Evolutionary conservation across 305 asterid species (phyloP), one percentile per base, ranked within the genome.

Genomic region (Rubia tinctorum): DNA sequence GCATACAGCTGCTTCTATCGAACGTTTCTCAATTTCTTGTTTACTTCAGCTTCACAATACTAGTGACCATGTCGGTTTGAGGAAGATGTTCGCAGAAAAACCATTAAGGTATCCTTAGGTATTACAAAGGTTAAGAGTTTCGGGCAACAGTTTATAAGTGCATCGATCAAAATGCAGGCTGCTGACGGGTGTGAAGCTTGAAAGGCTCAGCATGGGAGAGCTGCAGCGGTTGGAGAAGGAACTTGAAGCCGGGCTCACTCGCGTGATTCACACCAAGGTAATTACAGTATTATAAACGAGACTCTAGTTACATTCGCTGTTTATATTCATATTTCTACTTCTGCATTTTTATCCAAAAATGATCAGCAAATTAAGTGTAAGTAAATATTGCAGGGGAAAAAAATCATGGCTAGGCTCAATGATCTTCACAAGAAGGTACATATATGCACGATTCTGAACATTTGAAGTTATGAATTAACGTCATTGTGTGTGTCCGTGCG

Each of bases 101-200:
- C n/a, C n/a, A n/a, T n/a, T n/a, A n/a, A n/a, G 0, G 17, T 17
- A 30, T 30, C 34, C 18, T 53, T 53, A 51, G 2, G 0, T 17
- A 17, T 2, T 53, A 6, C 2, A 53, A 18, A 53, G 18, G 0
- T n/a, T 10, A 17, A n/a, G 23, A 53, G 59, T 53, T 1, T 51
- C 0, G 17, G 58, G 58, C 17, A 17, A 22, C 59, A 53, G 6
- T 15, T 13, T n/a, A 14, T n/a, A 9, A 17, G 6, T 61, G 73
- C 58, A 5, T 66, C 2, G 25, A 13, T 12, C 42, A 30, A 40
- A 43, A 5, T 27, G 14, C 83, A 83, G 87, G 73, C 83, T 53
- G 53, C 66, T 83, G 78, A 81, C 43, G 71, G 87, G 87, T 20
- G 85, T 76, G 80, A 83, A 83, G 45, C 84, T 83, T 71, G 78